These are phyloP conservation scores for Aquilaria agallochum DNA, from an alignment of 441 rosid species.

Conservation along the genomic window DNA sequence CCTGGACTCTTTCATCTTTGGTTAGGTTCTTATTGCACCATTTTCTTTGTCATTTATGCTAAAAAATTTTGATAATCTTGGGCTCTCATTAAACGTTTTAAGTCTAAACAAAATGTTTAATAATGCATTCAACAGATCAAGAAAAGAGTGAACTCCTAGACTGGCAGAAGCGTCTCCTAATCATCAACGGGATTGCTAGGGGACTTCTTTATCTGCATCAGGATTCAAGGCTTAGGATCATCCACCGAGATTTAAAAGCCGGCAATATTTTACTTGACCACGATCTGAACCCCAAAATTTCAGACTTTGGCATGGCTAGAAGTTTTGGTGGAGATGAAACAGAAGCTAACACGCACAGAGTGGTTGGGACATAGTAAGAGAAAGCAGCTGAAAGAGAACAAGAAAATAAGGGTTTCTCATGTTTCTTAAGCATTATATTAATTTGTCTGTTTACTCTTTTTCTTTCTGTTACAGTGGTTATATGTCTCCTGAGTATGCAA, in stretches of 20 bases:
- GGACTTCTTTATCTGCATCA: slow-evolving; percentile 39
- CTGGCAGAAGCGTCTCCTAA: slow-evolving; percentile 25
- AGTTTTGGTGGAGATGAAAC: slow-evolving; percentile 27
- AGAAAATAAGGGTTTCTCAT: no score
- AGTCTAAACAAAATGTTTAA: background rate
- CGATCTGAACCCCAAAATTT: slow-evolving; percentile 28
- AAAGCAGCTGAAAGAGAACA: background rate
- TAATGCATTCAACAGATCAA: slow-evolving; percentile 1
- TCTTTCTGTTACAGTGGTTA: slow-evolving; percentile 18
- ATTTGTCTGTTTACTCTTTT: no score
- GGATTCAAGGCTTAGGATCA: slow-evolving; percentile 32
- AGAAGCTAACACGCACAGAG: slow-evolving; percentile 24
- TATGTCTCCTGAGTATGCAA: slow-evolving; percentile 27
- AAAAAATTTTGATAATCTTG: background rate
- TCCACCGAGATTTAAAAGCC: slow-evolving; percentile 37
- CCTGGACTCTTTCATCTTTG: slow-evolving; percentile 32
- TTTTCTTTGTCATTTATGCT: background rate
- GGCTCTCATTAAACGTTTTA: background rate
- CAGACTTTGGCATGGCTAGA: slow-evolving; percentile 34
- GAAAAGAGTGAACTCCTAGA: slow-evolving; percentile 1
- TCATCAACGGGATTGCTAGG: slow-evolving; percentile 32
- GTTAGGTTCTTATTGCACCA: slow-evolving; percentile 7
- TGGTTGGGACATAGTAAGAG: slow-evolving; percentile 36
- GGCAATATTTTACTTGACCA: slow-evolving; percentile 26
- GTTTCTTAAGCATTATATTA: no score